Evolutionary conservation across 2,329 filamentous ascomycete genomes (phyloP).

Genomic region (Xylariaceae sp.): DNA sequence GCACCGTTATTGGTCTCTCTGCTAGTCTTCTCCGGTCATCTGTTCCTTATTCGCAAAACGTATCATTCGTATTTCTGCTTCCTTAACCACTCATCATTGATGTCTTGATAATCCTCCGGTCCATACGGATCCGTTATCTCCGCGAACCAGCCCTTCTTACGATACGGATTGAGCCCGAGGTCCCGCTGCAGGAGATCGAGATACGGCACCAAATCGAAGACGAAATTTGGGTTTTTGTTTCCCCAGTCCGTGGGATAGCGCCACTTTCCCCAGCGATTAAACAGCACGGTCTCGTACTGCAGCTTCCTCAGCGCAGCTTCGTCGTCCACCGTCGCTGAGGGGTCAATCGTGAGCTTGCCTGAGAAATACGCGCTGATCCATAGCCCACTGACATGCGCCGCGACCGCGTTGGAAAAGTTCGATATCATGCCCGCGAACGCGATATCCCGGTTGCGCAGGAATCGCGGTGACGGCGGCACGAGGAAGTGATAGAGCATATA

Average conservation of each 20-base stretch:
- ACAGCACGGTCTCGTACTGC: conserved; percentile 64
- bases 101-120: conserved; percentile 61
- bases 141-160: conserved; percentile 59
- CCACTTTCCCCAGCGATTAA: conserved; percentile 73
- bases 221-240: conserved; percentile 68
- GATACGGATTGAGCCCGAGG: conserved; percentile 63
- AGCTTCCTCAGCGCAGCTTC: conserved; percentile 40
- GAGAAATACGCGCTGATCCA: conserved; percentile 66
- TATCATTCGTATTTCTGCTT: conserved; percentile 1
- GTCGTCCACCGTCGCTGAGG: not conserved
- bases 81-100: conserved; percentile 59
- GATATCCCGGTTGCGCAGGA: conserved; percentile 50
- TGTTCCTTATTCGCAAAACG: no score
- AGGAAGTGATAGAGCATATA: conserved; percentile 56
- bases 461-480: conserved; percentile 47
- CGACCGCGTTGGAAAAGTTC: conserved; percentile 52
- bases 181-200: conserved; percentile 72
- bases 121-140: conserved; percentile 65
- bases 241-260: conserved; percentile 73
- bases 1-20: no score
- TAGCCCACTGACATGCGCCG: conserved; percentile 56
- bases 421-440: conserved; percentile 56
- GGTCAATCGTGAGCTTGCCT: conserved; percentile 35
- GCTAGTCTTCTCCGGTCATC: no score
- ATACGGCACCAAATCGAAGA: conserved; percentile 79